phyloP scores from a whole-genome alignment of 2,329 filamentous ascomycete genomes.

The Claviceps quebecensis region DNA sequence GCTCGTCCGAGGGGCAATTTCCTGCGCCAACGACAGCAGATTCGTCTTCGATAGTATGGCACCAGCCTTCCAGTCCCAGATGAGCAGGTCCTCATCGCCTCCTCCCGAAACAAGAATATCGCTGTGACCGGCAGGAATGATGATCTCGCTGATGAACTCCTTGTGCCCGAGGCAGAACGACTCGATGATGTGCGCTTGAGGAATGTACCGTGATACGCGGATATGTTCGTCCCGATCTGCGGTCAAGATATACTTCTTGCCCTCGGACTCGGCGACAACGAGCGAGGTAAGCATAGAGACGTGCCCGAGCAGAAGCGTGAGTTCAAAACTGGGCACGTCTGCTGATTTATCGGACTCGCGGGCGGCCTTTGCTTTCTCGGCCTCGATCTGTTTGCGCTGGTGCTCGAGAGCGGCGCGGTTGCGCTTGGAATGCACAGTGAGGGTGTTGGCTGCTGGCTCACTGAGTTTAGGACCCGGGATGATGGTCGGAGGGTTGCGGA shows the following conservation, averaged over 20 bases:
- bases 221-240: constrained; percentile 59
- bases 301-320: constrained; percentile 73
- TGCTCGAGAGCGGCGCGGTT: constrained; percentile 47
- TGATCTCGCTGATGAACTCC: constrained; percentile 69
- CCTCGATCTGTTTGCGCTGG: constrained; percentile 35
- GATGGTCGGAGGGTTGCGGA: constrained; percentile 3
- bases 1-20: constrained; percentile 20
- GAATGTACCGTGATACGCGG: constrained; percentile 65
- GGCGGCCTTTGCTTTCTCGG: constrained; percentile 12
- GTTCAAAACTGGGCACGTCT: constrained; percentile 45
- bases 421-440: constrained; percentile 50
- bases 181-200: constrained; percentile 81
- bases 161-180: constrained; percentile 78
- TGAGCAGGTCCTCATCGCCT: constrained; percentile 62
- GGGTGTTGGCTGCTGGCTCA: constrained; percentile 39
- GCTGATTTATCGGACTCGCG: constrained; percentile 15
- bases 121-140: constrained; percentile 40
- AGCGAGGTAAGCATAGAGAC: constrained; percentile 88
- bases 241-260: constrained; percentile 37
- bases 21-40: constrained; percentile 30
- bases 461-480: constrained; percentile 14
- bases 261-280: constrained; percentile 31
- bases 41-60: constrained; percentile 39
- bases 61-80: constrained; percentile 67
- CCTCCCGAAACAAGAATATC: constrained; percentile 72